Base-by-base conservation (phyloP, 202 grass and related monocot species). In the Elaeis oleifera region DNA sequence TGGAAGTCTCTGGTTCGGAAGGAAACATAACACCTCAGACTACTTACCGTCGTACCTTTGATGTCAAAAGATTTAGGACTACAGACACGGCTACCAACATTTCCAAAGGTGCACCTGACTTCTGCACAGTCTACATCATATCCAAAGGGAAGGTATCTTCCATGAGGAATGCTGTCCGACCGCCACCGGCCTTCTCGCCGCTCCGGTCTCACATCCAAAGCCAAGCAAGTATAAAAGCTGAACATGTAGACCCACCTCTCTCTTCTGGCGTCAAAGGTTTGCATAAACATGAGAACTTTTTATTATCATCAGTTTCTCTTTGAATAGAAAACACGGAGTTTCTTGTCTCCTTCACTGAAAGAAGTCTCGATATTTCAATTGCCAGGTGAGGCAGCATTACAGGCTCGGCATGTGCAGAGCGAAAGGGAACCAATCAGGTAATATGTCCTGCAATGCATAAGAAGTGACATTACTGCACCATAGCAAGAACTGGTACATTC, bases 91-190 rank as follows among this genome's bases (percentile, higher is more conserved):
- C 78, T 0, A 27, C 50, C 27, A 74, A 11, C 54, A 62, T 80
- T 52, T 18, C 64, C 18, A 74, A 55, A 50, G 54, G 51, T n/a
- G 70, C 64, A 54, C 71, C 78, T 0, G 78, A 80, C 16, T 80
- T 80, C 26, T 80, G 78, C 71, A 69, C 50, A n/a, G 78, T 80
- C 26, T 80, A 74, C 56, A 20, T 74, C 16, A 74, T 80, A 22
- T 61, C 78, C n/a, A 80, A 80, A 51, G 23, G 54, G 53, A 80
- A 70, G 63, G 23, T 69, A 6, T 80, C 78, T 18, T 60, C 64
- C 28, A 5, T 51, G 51, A 48, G 58, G 17, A 69, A 36, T 14
- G 78, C 78, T 6, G 70, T 69, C 7, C 57, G 70, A 69, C 23
- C 63, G 0, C 64, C 78, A 23, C 70, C 78, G 4, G 16, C 49